phyloP scores from a whole-genome alignment of 1,139 yeast species.

The Diutina sp. region DNA sequence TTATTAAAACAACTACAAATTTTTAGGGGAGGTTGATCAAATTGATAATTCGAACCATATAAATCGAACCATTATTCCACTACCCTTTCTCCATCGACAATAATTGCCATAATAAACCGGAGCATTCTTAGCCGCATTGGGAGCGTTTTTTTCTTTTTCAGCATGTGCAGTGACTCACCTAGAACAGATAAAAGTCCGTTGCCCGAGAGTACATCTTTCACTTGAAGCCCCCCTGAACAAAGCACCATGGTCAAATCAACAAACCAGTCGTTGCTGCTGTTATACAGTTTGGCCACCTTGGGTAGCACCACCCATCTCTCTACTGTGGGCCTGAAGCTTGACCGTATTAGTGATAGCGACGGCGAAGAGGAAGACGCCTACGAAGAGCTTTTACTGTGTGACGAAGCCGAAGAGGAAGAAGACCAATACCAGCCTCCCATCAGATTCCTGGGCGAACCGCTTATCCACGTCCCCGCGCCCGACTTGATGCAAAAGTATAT shows the following conservation, averaged over 20 bases:
- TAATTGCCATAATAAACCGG: neutral
- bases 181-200: neutral
- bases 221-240: neutral
- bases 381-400: neutral
- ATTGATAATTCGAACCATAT: neutral
- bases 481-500: neutral
- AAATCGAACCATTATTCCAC: neutral
- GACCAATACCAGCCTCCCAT: neutral
- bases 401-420: neutral
- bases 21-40: too few relatives aligned
- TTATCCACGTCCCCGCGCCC: slow-evolving; percentile 2
- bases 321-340: slow-evolving; percentile 1
- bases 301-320: slow-evolving; percentile 1
- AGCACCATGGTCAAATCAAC: neutral
- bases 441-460: neutral
- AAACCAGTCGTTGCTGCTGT: neutral
- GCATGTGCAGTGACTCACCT: neutral
- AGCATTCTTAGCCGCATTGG: neutral
- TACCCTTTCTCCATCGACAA: neutral
- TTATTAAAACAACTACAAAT: too few relatives aligned
- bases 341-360: neutral
- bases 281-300: slow-evolving; percentile 2
- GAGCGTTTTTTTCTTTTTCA: neutral
- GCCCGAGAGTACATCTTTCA: neutral
- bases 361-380: neutral